Evolutionary conservation across 352 stramenopile genomes (phyloP).

Genomic region (Pythium angustatum): DNA sequence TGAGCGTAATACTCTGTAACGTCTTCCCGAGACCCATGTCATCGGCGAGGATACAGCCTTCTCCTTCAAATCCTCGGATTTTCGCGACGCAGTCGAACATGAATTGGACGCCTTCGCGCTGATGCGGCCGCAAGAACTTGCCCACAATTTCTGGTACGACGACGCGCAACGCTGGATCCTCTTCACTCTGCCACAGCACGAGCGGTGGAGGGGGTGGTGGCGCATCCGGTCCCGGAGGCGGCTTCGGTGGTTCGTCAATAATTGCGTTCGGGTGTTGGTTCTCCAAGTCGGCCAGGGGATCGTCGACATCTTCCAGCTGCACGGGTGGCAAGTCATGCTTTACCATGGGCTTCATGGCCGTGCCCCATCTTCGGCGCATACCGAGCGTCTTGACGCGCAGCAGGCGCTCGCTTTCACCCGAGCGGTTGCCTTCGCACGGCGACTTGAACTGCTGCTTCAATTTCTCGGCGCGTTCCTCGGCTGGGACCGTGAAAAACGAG

Average conservation of each 20-base stretch:
- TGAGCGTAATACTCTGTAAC: conserved; percentile 85
- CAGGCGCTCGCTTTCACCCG: conserved; percentile 74
- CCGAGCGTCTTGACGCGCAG: conserved; percentile 85
- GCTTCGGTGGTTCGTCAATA: conserved; percentile 29
- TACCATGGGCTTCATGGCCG: conserved; percentile 53
- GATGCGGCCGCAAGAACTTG: conserved; percentile 95
- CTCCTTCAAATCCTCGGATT: conserved; percentile 71
- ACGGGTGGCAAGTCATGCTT: conserved; percentile 65
- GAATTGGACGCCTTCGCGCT: conserved; percentile 96
- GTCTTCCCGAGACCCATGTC: conserved; percentile 90
- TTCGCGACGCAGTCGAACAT: conserved; percentile 95
- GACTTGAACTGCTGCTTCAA: conserved; percentile 79
- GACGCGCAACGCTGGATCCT: conserved; percentile 58
- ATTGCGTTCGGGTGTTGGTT: conserved; percentile 24
- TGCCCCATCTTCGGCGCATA: conserved; percentile 65
- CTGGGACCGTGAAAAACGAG: conserved; percentile 74
- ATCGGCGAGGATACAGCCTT: conserved; percentile 87
- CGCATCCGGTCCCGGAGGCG: conserved; percentile 30
- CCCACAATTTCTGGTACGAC: conserved; percentile 90
- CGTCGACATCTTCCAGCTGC: conserved; percentile 55
- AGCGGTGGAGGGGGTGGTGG: conserved; percentile 63
- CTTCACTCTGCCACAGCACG: conserved; percentile 79
- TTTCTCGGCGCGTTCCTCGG: conserved; percentile 51
- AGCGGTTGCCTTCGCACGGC: conserved; percentile 60
- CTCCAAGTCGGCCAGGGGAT: conserved; percentile 34